Base-by-base conservation (phyloP, 345 rosid genomes). In the Eucalyptus pauciflora region DNA sequence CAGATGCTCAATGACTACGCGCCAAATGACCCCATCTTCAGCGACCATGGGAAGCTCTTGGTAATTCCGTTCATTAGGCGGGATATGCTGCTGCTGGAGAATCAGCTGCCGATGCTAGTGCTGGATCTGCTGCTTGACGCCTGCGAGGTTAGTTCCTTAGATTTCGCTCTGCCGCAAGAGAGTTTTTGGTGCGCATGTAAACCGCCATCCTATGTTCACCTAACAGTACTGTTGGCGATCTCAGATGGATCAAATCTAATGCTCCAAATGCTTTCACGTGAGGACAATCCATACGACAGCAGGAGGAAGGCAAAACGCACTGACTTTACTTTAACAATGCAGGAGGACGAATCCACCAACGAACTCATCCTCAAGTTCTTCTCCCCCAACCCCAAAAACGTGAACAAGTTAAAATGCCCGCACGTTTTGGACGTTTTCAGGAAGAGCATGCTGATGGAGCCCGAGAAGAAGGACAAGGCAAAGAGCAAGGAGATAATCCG, bases 1-100 rank as follows among this genome's bases (percentile, higher is more conserved):
- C 79, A 69, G 31, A 18, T 88, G 5, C 16, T 45, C 86, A 91
- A 88, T 31, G 93, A 91, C 45, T 93, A 94, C 12, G 92, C 89
- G 10, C 52, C 37, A 25, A 89, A 91, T 80, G 95, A 94, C 60
- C 94, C 96, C 0, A 56, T 94, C 50, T 94, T 94, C 67, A 92
- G 95, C 90, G 27, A 17, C 64, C 94, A 92, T 54, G 96, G 96
- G 67, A 90, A 86, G 89, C 67, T 22, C 25, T 22, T 9, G 13
- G 25, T 56, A 9, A 56, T 22, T 56, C 62, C 62, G 11, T 4
- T 20, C 62, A 56, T 56, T 56, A 56, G 25, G 62, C 62, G 62
- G 62, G 29, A 24, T 24, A 56, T 56, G 62, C 25, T 56, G 25
- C 25, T 56, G 87, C 93, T 95, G 8, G 92, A 88, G 83, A 93